Evolutionary conservation across 192 early-diverging fungal genomes (phyloP).

Genomic region (Pilaira anomala): DNA sequence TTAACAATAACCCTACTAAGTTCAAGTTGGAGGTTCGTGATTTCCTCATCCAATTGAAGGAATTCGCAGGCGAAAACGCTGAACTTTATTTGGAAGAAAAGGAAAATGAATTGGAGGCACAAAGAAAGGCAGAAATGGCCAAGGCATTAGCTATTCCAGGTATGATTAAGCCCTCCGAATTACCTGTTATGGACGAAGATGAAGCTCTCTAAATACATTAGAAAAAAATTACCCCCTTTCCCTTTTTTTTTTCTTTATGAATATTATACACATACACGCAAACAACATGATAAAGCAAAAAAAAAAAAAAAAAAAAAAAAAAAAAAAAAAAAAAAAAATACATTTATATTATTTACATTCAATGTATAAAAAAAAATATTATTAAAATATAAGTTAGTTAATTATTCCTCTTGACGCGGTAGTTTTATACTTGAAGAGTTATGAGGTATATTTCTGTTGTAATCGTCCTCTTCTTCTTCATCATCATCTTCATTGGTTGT

Average conservation of each 20-base stretch:
- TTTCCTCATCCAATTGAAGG: slow-evolving; percentile 91
- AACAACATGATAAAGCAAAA: no score
- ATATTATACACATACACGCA: background rate
- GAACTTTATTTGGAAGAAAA: slow-evolving; percentile 87
- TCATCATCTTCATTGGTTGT: slow-evolving; percentile 6
- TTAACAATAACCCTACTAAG: slow-evolving; percentile 72
- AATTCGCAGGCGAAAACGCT: slow-evolving; percentile 87
- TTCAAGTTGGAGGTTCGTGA: slow-evolving; percentile 96
- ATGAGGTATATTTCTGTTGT: slow-evolving; percentile 8
- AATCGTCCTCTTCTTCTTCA: slow-evolving; percentile 11
- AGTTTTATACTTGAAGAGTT: background rate
- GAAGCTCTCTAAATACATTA: slow-evolving; percentile 23
- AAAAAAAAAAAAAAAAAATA: no score
- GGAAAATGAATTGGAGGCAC: slow-evolving; percentile 77
- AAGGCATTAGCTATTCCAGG: slow-evolving; percentile 87
- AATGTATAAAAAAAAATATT: no score
- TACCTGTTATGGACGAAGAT: slow-evolving; percentile 50
- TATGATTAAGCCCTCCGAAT: slow-evolving; percentile 92
- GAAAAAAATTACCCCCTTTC: background rate
- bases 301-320: background rate
- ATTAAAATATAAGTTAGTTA: no score
- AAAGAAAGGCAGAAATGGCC: slow-evolving; percentile 78
- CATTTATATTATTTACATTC: no score
- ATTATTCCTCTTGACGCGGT: background rate
- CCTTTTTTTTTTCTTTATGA: background rate